Evolutionary conservation across 208 protist genomes (phyloP).

Genomic region (Zelonia costaricensis): DNA sequence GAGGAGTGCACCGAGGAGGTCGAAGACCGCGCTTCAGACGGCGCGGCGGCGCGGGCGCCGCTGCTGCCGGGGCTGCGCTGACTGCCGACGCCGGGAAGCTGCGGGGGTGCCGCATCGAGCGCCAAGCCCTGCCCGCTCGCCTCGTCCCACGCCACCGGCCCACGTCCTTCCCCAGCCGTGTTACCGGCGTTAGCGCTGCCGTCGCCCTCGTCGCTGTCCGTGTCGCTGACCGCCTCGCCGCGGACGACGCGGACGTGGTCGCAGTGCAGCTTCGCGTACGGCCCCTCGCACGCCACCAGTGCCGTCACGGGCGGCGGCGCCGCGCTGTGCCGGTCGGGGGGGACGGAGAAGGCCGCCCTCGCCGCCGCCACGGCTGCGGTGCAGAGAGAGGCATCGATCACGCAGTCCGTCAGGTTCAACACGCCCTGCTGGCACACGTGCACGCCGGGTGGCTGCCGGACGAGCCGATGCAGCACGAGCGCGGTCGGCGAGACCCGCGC

Average conservation of each 20-base stretch:
- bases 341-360: too few relatives aligned
- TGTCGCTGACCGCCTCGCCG: neutral
- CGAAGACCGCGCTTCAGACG: too few relatives aligned
- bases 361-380: too few relatives aligned
- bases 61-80: too few relatives aligned
- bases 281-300: conserved; percentile 16
- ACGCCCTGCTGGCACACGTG: conserved; percentile 28
- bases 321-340: too few relatives aligned
- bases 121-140: too few relatives aligned
- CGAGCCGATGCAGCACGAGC: neutral
- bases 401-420: conserved; percentile 17
- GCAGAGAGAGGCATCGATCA: conserved; percentile 15
- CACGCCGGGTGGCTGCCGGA: conserved; percentile 7
- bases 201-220: neutral
- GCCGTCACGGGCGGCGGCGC: neutral
- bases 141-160: too few relatives aligned
- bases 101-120: too few relatives aligned
- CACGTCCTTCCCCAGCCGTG: too few relatives aligned
- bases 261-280: conserved; percentile 23
- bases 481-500: neutral
- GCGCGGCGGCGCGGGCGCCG: too few relatives aligned
- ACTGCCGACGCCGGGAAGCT: too few relatives aligned
- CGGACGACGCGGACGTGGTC: conserved; percentile 17
- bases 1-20: too few relatives aligned
- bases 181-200: neutral